Evolutionary conservation across 2,329 filamentous ascomycete genomes (phyloP).

Genomic region (Sporothrix brunneoviolacea): DNA sequence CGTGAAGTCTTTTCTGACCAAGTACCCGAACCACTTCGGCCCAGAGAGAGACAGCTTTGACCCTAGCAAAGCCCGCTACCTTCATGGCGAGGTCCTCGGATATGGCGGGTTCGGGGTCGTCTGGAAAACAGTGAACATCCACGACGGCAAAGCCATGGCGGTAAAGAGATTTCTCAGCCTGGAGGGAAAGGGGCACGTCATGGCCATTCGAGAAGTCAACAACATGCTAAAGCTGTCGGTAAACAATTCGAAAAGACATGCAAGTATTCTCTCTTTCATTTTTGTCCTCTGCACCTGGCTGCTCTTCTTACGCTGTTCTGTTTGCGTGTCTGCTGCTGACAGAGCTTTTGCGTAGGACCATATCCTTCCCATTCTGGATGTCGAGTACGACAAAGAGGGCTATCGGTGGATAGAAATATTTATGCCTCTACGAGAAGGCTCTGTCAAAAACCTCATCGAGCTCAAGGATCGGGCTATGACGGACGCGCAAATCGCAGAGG

Average conservation of each 20-base stretch:
- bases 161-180: conserved; percentile 25
- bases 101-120: conserved; percentile 23
- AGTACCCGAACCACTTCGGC: conserved; percentile 2
- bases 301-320: background rate
- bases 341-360: conserved; percentile 12
- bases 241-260: conserved; percentile 7
- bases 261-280: background rate
- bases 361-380: conserved; percentile 16
- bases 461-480: background rate
- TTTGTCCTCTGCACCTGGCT: background rate
- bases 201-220: conserved; percentile 23
- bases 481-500: background rate
- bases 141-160: conserved; percentile 22
- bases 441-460: conserved; percentile 6
- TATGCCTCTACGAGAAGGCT: conserved; percentile 17
- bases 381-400: conserved; percentile 10
- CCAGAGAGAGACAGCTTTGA: background rate
- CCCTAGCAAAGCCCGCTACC: conserved; percentile 17
- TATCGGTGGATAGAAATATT: conserved; percentile 17
- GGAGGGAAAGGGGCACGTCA: conserved; percentile 20
- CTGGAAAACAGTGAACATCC: conserved; percentile 20
- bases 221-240: conserved; percentile 20
- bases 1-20: conserved; percentile 15
- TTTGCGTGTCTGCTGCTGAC: background rate
- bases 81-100: conserved; percentile 21